Conservation (phyloP, 148 eudicot species). For the Spergularia marina region DNA sequence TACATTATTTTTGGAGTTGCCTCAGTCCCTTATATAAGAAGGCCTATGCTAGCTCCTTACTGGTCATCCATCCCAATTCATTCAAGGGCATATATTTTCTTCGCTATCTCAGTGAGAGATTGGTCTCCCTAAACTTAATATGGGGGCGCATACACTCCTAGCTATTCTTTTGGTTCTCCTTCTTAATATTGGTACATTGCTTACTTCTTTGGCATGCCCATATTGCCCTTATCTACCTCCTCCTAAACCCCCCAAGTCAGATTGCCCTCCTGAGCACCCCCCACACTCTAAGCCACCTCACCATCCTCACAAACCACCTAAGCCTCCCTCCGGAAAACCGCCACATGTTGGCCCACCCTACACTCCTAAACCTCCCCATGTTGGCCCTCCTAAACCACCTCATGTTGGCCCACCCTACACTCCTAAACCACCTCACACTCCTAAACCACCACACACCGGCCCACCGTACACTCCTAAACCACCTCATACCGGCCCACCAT, state of each 20-base stretch:
- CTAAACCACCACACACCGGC: no score
- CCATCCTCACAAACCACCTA: slow-evolving; percentile 11
- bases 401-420: not conserved
- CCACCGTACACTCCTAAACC: no score
- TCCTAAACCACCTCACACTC: no score
- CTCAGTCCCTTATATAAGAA: slow-evolving; percentile 12
- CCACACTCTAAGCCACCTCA: slow-evolving; percentile 23
- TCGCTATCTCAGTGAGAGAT: not conserved
- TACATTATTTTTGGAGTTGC: not conserved
- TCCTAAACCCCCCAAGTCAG: slow-evolving; percentile 14
- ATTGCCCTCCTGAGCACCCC: slow-evolving; percentile 28
- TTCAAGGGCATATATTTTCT: not conserved
- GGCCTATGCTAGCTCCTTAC: not conserved
- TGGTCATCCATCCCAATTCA: not conserved
- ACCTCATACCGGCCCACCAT: no score
- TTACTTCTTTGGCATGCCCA: slow-evolving; percentile 30
- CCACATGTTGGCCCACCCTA: not conserved
- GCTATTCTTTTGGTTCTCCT: slow-evolving; percentile 4
- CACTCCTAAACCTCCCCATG: not conserved
- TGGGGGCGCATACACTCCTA: slow-evolving; percentile 11
- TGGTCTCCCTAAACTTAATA: not conserved
- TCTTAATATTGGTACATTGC: slow-evolving; percentile 14
- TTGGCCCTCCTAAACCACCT: not conserved
- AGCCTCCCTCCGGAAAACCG: not conserved
- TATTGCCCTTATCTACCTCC: slow-evolving; percentile 31